Evolutionary conservation across 164 flowering plant species (phyloP).

Genomic region (Nymphaea colorata): DNA sequence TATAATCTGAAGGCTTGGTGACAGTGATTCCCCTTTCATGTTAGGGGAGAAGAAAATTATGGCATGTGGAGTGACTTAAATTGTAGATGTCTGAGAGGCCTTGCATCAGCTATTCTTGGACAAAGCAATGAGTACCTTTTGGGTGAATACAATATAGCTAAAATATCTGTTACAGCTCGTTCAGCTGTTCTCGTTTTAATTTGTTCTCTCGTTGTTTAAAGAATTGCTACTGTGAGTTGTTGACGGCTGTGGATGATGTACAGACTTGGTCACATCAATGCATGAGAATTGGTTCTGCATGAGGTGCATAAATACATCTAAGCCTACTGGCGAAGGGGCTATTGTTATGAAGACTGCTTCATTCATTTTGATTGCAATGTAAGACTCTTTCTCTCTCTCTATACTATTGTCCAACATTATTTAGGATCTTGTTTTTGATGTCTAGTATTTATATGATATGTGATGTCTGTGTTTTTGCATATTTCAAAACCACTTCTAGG

Average conservation of each 20-base stretch:
- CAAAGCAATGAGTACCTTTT: too few species aligned
- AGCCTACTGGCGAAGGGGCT: slow-evolving; percentile 85
- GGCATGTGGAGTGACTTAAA: too few species aligned
- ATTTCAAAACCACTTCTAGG: slow-evolving; percentile 15
- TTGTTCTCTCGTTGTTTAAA: background rate
- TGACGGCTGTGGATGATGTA: background rate
- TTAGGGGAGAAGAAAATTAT: too few species aligned
- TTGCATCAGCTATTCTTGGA: too few species aligned
- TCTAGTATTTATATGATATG: too few species aligned
- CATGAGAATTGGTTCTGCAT: slow-evolving; percentile 84
- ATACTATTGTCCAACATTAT: background rate
- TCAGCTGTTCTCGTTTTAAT: too few species aligned
- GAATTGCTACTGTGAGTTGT: background rate
- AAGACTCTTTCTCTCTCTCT: slow-evolving; percentile 14
- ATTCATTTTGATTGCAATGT: slow-evolving; percentile 73
- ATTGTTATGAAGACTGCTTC: slow-evolving; percentile 74
- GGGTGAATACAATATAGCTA: too few species aligned
- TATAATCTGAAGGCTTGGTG: too few species aligned
- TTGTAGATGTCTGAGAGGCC: too few species aligned
- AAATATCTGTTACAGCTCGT: too few species aligned
- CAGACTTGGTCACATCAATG: slow-evolving; percentile 84
- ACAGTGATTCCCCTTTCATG: too few species aligned
- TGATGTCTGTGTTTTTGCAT: background rate
- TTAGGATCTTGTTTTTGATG: too few species aligned
- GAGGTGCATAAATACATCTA: slow-evolving; percentile 68